Evolutionary conservation across 2,329 filamentous ascomycete genomes (phyloP).

Genomic region (Orbilia brochopaga): DNA sequence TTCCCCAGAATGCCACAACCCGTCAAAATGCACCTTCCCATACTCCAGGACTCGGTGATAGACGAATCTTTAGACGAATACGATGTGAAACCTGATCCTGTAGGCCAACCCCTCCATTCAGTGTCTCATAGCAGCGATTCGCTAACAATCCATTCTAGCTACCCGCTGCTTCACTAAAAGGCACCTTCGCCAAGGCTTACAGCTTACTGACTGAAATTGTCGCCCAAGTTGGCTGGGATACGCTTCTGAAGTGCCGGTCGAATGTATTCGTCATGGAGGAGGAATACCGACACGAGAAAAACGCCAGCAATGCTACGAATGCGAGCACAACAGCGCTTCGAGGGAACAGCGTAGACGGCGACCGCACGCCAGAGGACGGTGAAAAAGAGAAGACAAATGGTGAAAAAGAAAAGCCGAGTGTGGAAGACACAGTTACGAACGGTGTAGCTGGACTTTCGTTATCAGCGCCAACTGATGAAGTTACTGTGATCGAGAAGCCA

Average conservation of each 20-base stretch:
- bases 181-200: slow-evolving; percentile 95
- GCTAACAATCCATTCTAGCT: slow-evolving; percentile 69
- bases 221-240: slow-evolving; percentile 96
- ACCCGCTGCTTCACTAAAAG: slow-evolving; percentile 86
- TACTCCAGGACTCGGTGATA: slow-evolving; percentile 83
- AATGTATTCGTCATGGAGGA: slow-evolving; percentile 99
- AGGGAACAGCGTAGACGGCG: slow-evolving; percentile 57
- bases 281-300: slow-evolving; percentile 89
- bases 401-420: slow-evolving; percentile 39
- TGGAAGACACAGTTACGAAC: slow-evolving; percentile 56
- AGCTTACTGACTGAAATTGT: slow-evolving; percentile 93
- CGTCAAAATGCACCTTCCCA: slow-evolving; percentile 82
- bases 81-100: slow-evolving; percentile 53
- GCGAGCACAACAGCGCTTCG: slow-evolving; percentile 59
- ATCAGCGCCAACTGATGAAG: slow-evolving; percentile 53
- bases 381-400: slow-evolving; percentile 49
- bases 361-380: slow-evolving; percentile 55
- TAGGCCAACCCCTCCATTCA: slow-evolving; percentile 60
- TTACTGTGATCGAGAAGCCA: slow-evolving; percentile 72
- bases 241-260: slow-evolving; percentile 89
- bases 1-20: slow-evolving; percentile 93
- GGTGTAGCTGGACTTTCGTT: slow-evolving; percentile 55
- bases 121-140: not conserved
- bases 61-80: slow-evolving; percentile 92
- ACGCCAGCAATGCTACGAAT: slow-evolving; percentile 63